A percentile compares a stretch with the other conserved stretches of the same genome.
Evolutionary conservation across 2,329 filamentous ascomycete genomes (phyloP).

Genomic region (Clarireedia homoeocarpa): DNA sequence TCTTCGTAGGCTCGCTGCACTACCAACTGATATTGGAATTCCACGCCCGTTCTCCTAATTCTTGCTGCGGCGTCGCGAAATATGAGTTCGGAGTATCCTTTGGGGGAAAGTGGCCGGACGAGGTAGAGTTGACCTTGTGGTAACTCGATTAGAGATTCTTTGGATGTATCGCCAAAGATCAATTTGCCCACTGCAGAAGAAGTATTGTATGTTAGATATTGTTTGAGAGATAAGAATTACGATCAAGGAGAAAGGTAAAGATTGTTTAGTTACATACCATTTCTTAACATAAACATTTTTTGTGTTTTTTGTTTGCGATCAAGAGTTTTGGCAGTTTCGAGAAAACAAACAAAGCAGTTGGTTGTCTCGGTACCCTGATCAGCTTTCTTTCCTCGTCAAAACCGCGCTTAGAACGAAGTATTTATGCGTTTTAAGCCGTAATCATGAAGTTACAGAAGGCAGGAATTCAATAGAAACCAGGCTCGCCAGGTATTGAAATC

Average conservation of each 20-base stretch:
- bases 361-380: background rate
- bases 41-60: slow-evolving; percentile 86
- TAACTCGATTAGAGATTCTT: slow-evolving; percentile 90
- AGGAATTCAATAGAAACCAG: too few relatives aligned
- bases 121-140: slow-evolving; percentile 95
- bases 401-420: background rate
- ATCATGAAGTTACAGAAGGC: too few relatives aligned
- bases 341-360: background rate
- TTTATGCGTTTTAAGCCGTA: background rate
- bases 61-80: slow-evolving; percentile 94
- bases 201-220: slow-evolving; percentile 1
- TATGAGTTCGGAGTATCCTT: slow-evolving; percentile 97
- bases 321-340: background rate
- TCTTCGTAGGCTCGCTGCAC: slow-evolving; percentile 96
- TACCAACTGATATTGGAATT: slow-evolving; percentile 96
- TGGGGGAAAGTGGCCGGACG: slow-evolving; percentile 87
- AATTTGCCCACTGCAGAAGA: slow-evolving; percentile 69
- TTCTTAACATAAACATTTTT: slow-evolving; percentile 38
- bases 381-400: background rate
- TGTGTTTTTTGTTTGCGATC: slow-evolving; percentile 1
- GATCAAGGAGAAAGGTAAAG: slow-evolving; percentile 3
- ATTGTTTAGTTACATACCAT: slow-evolving; percentile 30
- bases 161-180: slow-evolving; percentile 71
- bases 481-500: too few relatives aligned
- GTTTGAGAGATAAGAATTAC: background rate